Conservation (phyloP, 495 filamentous ascomycete species). For the Hamigera avellanea region DNA sequence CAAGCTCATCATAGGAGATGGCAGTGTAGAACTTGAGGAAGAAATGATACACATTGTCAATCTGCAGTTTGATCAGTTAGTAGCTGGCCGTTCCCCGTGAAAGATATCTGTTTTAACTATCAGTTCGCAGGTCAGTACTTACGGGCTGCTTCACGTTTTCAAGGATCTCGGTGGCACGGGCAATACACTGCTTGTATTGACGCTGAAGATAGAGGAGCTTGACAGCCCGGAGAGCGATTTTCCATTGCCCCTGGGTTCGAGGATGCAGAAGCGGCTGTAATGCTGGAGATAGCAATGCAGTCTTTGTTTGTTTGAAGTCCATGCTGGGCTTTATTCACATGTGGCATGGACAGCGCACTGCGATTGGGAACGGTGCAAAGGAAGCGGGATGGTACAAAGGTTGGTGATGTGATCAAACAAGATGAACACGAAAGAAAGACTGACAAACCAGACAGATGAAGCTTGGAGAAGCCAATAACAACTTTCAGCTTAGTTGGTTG, state of each 20-base stretch:
- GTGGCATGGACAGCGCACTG: too few species aligned
- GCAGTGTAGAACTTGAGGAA: slow-evolving; percentile 37
- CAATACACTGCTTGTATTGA: slow-evolving; percentile 35
- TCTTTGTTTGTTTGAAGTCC: too few species aligned
- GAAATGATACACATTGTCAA: slow-evolving; percentile 22
- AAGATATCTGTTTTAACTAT: neutral
- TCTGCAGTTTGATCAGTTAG: slow-evolving; percentile 12
- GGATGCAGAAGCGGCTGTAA: slow-evolving; percentile 1
- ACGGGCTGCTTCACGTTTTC: slow-evolving; percentile 14
- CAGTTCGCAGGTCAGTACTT: slow-evolving; percentile 3
- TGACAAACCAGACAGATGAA: too few species aligned
- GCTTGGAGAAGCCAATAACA: too few species aligned
- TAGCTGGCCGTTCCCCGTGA: neutral
- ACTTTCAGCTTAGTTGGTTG: too few species aligned
- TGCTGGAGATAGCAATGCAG: neutral
- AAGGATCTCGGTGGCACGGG: slow-evolving; percentile 22
- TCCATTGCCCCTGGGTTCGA: slow-evolving; percentile 21
- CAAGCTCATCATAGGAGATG: slow-evolving; percentile 31
- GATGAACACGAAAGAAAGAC: too few species aligned
- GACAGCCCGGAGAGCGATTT: slow-evolving; percentile 14
- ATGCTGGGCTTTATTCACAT: too few species aligned
- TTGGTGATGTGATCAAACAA: too few species aligned
- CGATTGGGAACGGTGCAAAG: too few species aligned
- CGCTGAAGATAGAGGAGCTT: slow-evolving; percentile 26
- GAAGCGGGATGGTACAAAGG: too few species aligned